Base-by-base conservation (phyloP, 2,329 filamentous ascomycete genomes). In the Trichoderma citrinoviride region DNA sequence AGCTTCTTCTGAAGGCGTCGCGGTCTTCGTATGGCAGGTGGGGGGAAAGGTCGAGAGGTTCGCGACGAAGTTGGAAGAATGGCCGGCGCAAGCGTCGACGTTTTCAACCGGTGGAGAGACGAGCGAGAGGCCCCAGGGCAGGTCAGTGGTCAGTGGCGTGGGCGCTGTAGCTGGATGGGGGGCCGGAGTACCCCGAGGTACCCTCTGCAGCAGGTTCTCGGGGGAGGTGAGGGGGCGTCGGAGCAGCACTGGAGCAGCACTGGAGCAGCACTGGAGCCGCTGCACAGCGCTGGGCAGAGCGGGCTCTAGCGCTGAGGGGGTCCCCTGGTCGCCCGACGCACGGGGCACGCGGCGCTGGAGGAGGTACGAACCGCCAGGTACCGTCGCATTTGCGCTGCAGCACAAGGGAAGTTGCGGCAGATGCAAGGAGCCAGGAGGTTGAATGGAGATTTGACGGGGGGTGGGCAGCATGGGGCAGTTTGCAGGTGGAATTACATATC, bases 101-200 rank as follows among this genome's bases (percentile, higher is more conserved):
- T 65, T 65, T 65, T 60, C 56, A 65, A 65, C 66, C 63, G 27
- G 58, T 52, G 37, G 58, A 56, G 53, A 49, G 52, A 47, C 25
- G 7, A 52, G 47, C 12, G 5, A 37, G 33, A 37, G 8, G 23
- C 57, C 44, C 52, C 47, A 58, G 55, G 55, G 21, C 55, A 58
- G 40, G 54, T 29, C 47, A 53, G 57, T 50, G 52, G 46, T 49
- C 46, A 62, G 58, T 63, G 49, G 52, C 61, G 63, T 62, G 43
- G 52, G 44, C 63, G 47, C 21, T 47, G 23, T 58, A 54, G 37
- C 29, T 54, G 40, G 47, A 61, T 65, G 64, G 64, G 61, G 64
- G 64, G 52, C 60, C 64, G 64, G 64, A 66, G 64, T 66, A 66
- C 64, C 58, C 64, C 60, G 64, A 66, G 49, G 64, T 65, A 64